Evolutionary conservation across 2,329 filamentous ascomycete species (phyloP), one percentile per base, ranked within the genome.

Genomic region (Fusarium piperis): DNA sequence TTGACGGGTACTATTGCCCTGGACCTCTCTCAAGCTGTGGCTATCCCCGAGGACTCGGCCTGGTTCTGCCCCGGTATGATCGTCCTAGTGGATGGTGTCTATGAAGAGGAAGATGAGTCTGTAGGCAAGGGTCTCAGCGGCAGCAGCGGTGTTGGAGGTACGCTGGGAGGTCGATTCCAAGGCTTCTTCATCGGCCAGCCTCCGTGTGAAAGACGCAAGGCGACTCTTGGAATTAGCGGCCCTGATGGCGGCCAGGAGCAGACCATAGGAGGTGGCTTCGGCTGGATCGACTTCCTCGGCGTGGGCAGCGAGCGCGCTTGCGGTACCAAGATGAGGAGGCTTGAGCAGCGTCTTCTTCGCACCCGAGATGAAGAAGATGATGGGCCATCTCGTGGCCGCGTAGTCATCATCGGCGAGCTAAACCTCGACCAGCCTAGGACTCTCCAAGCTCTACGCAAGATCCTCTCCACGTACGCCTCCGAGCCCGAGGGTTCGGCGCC

Each of bases 51-150:
- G 67, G 91, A 95, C 77, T 94, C 93, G 26, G 92, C 93, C 5
- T 99, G 94, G 92, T 98, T 98, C 78, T 91, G 92, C 6, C 95
- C 96, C 0, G 97, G 97, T 4, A 98, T 98, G 94, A 93, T 99
- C 53, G 93, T 98, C 4, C 87, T 99, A 0, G 90, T 98, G 0
- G 96, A 99, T 76, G 96, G 96, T 8, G 91, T 95, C n/a, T 99
- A 99, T 78, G 94, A 97, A 79, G 96, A 98, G 79, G 94, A 97
- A 75, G 94, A 94, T 68, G 88, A 91, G 69, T 91, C 89, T 20
- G 83, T 86, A 2, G 91, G 91, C 16, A 91, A 90, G 20, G 90
- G 89, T 0, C 85, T 97, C 6, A 93, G 93, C 57, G 92, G 92
- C 6, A 92, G 90, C 71, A 92, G 90, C 53, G 95, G 95, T 44